Evolutionary conservation across 1,284 basidiomycete species (phyloP).

Genomic region (Ganoderma boninense): DNA sequence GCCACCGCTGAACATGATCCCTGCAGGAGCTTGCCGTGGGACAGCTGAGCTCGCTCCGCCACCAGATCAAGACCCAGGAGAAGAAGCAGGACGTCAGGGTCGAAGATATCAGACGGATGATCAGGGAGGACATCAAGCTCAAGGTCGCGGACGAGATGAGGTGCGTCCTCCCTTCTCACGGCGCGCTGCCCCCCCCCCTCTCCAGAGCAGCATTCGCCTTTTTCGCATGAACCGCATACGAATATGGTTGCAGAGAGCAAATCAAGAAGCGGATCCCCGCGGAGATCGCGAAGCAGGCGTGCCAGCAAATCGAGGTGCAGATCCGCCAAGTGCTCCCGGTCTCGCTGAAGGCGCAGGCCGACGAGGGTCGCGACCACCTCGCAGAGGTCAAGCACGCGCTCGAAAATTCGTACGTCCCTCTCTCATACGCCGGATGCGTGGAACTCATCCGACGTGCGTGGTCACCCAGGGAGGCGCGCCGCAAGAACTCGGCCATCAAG

Average conservation of each 20-base stretch:
- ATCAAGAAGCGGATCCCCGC: constrained; percentile 48
- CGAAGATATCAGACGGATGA: constrained; percentile 44
- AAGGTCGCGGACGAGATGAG: constrained; percentile 39
- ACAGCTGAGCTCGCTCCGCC: constrained; percentile 36
- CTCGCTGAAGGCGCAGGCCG: constrained; percentile 52
- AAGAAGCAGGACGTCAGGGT: constrained; percentile 45
- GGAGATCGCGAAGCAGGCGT: constrained; percentile 52
- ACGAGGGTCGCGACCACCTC: constrained; percentile 52
- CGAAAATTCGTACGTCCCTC: constrained; percentile 58
- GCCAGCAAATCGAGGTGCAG: constrained; percentile 49
- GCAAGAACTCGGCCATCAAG: constrained; percentile 51
- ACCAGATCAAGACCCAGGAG: constrained; percentile 47
- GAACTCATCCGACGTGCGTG: not conserved
- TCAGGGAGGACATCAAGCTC: constrained; percentile 47
- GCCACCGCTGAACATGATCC: not conserved
- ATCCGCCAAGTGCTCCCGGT: constrained; percentile 46
- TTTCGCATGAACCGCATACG: not conserved
- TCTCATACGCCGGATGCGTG: constrained; percentile 8
- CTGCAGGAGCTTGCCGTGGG: constrained; percentile 46
- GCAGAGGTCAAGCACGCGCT: constrained; percentile 52
- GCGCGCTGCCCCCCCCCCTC: no score
- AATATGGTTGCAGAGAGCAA: constrained; percentile 37
- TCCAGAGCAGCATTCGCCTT: not conserved
- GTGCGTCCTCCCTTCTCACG: constrained; percentile 10
- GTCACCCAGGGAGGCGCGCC: constrained; percentile 54